Evolutionary conservation across 768 basidiomycete species (phyloP).

Genomic region (Kwoniella europaea): DNA sequence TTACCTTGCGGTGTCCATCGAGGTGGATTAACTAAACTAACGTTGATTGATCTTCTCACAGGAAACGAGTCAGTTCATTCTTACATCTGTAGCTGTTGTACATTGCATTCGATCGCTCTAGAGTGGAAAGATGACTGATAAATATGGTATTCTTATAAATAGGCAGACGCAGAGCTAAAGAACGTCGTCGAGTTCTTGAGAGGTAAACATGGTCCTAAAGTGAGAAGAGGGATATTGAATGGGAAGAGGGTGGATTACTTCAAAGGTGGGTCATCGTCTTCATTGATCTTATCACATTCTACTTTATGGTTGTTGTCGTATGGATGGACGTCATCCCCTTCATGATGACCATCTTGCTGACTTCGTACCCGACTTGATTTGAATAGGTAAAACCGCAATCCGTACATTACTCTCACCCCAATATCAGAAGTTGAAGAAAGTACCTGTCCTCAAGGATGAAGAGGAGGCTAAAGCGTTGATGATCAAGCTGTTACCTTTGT

Average conservation of each 20-base stretch:
- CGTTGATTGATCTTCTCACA: conserved; percentile 7
- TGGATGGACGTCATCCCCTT: too few relatives aligned
- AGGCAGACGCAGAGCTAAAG: conserved; percentile 76
- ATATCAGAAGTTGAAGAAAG: conserved; percentile 82
- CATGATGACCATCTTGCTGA: neutral
- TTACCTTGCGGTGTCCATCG: too few relatives aligned
- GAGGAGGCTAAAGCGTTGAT: conserved; percentile 74
- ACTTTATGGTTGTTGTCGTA: too few relatives aligned
- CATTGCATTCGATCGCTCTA: neutral
- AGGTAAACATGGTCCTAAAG: conserved; percentile 83
- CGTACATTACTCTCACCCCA: conserved; percentile 90
- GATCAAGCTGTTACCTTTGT: conserved; percentile 71
- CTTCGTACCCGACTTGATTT: neutral
- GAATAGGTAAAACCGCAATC: conserved; percentile 83
- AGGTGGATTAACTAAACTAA: neutral
- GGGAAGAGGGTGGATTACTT: conserved; percentile 97
- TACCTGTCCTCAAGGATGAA: conserved; percentile 69
- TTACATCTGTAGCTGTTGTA: neutral
- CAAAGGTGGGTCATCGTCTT: conserved; percentile 72
- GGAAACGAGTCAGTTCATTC: conserved; percentile 44
- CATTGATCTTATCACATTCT: neutral
- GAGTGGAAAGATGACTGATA: neutral
- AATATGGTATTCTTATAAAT: neutral
- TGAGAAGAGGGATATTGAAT: conserved; percentile 84
- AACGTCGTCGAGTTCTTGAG: conserved; percentile 86